Evolutionary conservation across 1,284 basidiomycete genomes (phyloP).

Genomic region (Cystobasidiaceae sp.): DNA sequence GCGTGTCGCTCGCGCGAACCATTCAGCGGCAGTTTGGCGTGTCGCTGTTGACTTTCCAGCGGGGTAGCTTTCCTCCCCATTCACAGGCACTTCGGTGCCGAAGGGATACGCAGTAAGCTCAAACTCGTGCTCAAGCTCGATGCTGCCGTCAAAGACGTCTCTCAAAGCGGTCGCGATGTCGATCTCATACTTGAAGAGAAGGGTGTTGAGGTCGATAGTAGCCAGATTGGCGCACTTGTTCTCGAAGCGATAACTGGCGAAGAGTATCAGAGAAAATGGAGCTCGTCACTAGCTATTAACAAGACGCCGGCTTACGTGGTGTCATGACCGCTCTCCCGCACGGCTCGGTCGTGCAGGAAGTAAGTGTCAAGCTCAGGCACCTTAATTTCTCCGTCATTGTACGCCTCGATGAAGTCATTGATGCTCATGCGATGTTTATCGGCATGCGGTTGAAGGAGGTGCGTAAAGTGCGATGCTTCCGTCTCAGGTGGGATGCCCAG

Average conservation of each 20-base stretch:
- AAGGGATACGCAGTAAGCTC: conserved; percentile 84
- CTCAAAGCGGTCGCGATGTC: conserved; percentile 61
- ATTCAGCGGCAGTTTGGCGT: conserved; percentile 71
- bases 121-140: conserved; percentile 89
- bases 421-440: conserved; percentile 89
- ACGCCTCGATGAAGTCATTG: conserved; percentile 93
- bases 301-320: conserved; percentile 56
- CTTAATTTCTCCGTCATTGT: conserved; percentile 75
- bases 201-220: conserved; percentile 89
- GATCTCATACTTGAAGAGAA: conserved; percentile 81
- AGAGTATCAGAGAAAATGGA: not conserved
- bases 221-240: conserved; percentile 86
- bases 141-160: conserved; percentile 85
- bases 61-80: conserved; percentile 6
- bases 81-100: conserved; percentile 54
- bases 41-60: conserved; percentile 40
- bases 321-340: conserved; percentile 68
- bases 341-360: conserved; percentile 79
- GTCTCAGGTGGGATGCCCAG: conserved; percentile 89
- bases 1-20: conserved; percentile 80
- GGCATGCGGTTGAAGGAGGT: conserved; percentile 91
- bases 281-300: not conserved
- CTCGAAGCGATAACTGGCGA: conserved; percentile 72
- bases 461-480: conserved; percentile 95
- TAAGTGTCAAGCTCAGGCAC: conserved; percentile 93